These are phyloP conservation scores for Thraustotheca clavata DNA, from an alignment of 352 stramenopile genomes.

Conservation along the genomic window DNA sequence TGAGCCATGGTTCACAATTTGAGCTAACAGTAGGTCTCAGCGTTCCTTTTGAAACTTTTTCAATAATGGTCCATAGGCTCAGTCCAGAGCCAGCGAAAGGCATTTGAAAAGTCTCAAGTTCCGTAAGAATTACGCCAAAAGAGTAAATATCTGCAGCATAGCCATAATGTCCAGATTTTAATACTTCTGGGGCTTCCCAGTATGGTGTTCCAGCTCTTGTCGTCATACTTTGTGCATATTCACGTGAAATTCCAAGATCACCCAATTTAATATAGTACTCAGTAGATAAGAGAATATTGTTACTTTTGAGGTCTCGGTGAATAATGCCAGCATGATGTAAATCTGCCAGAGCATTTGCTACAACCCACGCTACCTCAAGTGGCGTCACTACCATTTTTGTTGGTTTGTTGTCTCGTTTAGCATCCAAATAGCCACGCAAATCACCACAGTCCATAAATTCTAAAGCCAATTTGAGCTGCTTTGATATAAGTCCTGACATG, in stretches of 20 bases:
- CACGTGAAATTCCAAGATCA: constrained; percentile 30
- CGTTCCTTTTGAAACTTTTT: not conserved
- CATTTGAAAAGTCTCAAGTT: constrained; percentile 1
- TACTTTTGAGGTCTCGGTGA: constrained; percentile 31
- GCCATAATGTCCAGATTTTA: constrained; percentile 1
- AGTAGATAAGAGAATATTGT: constrained; percentile 26
- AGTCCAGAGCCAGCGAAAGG: not conserved
- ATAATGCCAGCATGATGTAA: constrained; percentile 29
- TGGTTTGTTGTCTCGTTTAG: not conserved
- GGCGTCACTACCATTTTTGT: not conserved
- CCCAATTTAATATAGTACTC: constrained; percentile 23
- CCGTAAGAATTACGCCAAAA: constrained; percentile 18
- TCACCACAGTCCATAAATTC: constrained; percentile 1
- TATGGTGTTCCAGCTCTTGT: constrained; percentile 22
- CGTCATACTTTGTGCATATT: constrained; percentile 31
- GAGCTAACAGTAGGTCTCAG: not conserved
- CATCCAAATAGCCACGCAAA: not conserved
- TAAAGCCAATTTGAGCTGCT: not conserved
- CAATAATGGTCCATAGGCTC: not conserved
- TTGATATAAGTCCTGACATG: not conserved
- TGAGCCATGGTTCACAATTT: not conserved
- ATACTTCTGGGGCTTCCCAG: constrained; percentile 26
- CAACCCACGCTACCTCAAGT: not conserved
- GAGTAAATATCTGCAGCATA: constrained; percentile 17
- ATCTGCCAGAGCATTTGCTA: constrained; percentile 23